A percentile compares a stretch with the other conserved stretches of the same genome.
Evolutionary conservation across 768 basidiomycete genomes (phyloP).

Genomic region (Hypsizygus marmoreus): DNA sequence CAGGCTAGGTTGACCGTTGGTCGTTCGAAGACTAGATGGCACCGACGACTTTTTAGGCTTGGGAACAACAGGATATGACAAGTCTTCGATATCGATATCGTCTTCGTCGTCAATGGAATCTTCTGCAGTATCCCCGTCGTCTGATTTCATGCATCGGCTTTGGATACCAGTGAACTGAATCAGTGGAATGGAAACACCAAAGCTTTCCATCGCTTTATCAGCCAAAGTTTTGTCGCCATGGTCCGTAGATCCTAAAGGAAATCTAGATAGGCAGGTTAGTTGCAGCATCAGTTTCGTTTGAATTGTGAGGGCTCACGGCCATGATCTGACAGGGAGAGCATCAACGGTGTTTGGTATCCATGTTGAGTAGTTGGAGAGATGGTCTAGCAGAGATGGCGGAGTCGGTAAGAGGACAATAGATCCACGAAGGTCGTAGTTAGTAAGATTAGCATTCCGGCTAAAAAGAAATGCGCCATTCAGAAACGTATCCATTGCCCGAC

Average conservation of each 20-base stretch:
- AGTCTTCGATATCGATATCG: background rate
- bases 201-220: constrained; percentile 15
- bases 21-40: no score
- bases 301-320: constrained; percentile 7
- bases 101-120: background rate
- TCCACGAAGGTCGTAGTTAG: constrained; percentile 12
- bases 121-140: background rate
- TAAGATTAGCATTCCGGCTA: constrained; percentile 8
- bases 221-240: background rate
- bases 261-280: background rate
- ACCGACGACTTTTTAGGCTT: no score
- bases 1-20: constrained; percentile 15
- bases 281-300: background rate
- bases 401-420: constrained; percentile 12
- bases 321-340: constrained; percentile 7
- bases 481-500: background rate
- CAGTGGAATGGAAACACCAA: constrained; percentile 32
- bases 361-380: constrained; percentile 11
- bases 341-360: constrained; percentile 7
- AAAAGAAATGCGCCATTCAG: background rate
- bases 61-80: no score
- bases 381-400: constrained; percentile 8
- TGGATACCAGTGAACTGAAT: constrained; percentile 30
- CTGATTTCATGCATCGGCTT: constrained; percentile 16
- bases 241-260: constrained; percentile 1